Conservation (phyloP, 2,329 filamentous ascomycete genomes). For the Botrytis sinoallii region DNA sequence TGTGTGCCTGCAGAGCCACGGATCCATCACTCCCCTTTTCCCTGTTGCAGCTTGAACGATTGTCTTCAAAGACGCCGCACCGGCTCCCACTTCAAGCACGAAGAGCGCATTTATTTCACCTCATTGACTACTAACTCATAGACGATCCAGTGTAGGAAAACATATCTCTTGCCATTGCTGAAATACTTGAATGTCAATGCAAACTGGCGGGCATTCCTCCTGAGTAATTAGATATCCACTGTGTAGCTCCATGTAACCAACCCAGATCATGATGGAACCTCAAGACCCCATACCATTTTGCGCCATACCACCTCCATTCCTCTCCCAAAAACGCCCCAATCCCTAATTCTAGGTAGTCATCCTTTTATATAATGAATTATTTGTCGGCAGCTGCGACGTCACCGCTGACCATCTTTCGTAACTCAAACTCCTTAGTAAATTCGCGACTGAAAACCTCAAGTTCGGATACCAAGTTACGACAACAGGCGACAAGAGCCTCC, state of each 20-base stretch:
- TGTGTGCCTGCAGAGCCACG: neutral
- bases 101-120: neutral
- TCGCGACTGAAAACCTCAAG: constrained; percentile 77
- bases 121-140: neutral
- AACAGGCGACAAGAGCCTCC: constrained; percentile 77
- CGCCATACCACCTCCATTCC: neutral
- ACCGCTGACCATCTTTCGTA: constrained; percentile 74
- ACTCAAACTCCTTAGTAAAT: constrained; percentile 88
- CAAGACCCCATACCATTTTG: neutral
- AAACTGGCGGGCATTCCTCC: neutral
- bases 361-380: constrained; percentile 11
- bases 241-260: neutral
- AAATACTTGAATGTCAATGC: neutral
- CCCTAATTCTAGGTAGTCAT: neutral
- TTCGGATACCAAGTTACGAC: constrained; percentile 77
- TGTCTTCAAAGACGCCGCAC: neutral
- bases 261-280: constrained; percentile 3
- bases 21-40: neutral
- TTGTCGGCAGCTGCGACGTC: constrained; percentile 26
- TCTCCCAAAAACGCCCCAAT: neutral
- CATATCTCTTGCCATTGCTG: constrained; percentile 4
- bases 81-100: neutral
- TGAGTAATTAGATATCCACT: neutral
- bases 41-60: neutral
- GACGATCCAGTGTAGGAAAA: neutral